Evolutionary conservation across 108 stramenopile genomes (phyloP).

Genomic region (Pinguiococcus pyrenoidosus): DNA sequence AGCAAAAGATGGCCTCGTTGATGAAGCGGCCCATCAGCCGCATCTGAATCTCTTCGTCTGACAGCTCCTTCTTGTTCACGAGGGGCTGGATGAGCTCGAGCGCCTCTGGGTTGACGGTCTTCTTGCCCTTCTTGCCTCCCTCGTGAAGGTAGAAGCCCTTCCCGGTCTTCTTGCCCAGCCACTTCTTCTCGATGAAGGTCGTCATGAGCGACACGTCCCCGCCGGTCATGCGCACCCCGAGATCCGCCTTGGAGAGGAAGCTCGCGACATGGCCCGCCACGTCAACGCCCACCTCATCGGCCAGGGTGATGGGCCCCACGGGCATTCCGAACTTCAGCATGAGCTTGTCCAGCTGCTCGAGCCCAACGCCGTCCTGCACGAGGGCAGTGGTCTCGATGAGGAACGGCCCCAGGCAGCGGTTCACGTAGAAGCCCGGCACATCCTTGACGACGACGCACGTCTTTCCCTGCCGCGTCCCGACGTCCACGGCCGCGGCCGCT

Average conservation of each 20-base stretch:
- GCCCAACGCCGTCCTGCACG: slow-evolving; percentile 23
- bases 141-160: slow-evolving; percentile 93
- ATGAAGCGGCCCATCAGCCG: slow-evolving; percentile 78
- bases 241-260: slow-evolving; percentile 69
- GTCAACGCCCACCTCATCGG: slow-evolving; percentile 92
- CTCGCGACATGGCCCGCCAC: slow-evolving; percentile 73
- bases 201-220: slow-evolving; percentile 75
- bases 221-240: slow-evolving; percentile 84
- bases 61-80: slow-evolving; percentile 27
- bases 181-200: slow-evolving; percentile 86
- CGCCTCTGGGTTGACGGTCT: slow-evolving; percentile 68
- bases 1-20: slow-evolving; percentile 92
- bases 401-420: slow-evolving; percentile 94
- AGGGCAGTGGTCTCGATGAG: slow-evolving; percentile 57
- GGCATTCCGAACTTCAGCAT: slow-evolving; percentile 92
- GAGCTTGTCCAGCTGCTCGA: slow-evolving; percentile 65
- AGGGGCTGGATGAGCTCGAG: slow-evolving; percentile 47
- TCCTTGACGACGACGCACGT: slow-evolving; percentile 95
- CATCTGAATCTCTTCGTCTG: slow-evolving; percentile 78
- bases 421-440: slow-evolving; percentile 98
- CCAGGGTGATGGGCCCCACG: slow-evolving; percentile 78
- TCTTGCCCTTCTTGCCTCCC: slow-evolving; percentile 43
- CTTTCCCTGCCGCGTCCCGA: slow-evolving; percentile 97
- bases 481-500: slow-evolving; percentile 76
- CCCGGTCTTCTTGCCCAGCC: slow-evolving; percentile 85